phyloP scores from a whole-genome alignment of 2,329 filamentous ascomycete genomes.

The Cadophora gregata region DNA sequence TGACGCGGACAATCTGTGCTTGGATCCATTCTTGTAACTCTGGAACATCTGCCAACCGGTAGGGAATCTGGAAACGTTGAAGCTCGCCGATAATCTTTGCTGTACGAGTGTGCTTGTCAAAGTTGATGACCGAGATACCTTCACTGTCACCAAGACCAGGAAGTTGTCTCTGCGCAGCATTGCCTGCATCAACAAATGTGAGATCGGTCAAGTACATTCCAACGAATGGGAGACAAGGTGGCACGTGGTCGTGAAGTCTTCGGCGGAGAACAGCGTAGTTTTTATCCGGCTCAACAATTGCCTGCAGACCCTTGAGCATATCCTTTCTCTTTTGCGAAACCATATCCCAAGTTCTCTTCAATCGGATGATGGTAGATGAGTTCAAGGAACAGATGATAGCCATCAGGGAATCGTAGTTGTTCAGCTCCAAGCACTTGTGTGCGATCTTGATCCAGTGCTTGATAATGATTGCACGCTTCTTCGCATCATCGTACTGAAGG shows the following conservation, averaged over 20 bases:
- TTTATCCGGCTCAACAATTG: slow-evolving; percentile 86
- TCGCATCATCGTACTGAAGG: slow-evolving; percentile 83
- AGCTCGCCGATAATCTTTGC: slow-evolving; percentile 95
- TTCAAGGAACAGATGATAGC: slow-evolving; percentile 95
- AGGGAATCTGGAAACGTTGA: slow-evolving; percentile 94
- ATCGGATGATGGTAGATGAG: slow-evolving; percentile 85
- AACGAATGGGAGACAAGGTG: slow-evolving; percentile 92
- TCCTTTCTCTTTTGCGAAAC: slow-evolving; percentile 85
- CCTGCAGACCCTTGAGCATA: slow-evolving; percentile 77
- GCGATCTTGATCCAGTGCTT: slow-evolving; percentile 99
- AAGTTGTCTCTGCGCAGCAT: slow-evolving; percentile 82
- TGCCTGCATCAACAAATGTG: slow-evolving; percentile 94
- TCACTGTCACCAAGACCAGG: slow-evolving; percentile 61
- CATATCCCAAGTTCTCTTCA: slow-evolving; percentile 90
- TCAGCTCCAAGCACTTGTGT: slow-evolving; percentile 81
- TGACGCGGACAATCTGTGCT: slow-evolving; percentile 76
- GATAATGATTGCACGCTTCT: slow-evolving; percentile 87
- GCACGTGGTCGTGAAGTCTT: slow-evolving; percentile 82
- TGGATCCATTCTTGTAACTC: slow-evolving; percentile 96
- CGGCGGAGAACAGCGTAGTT: slow-evolving; percentile 90
- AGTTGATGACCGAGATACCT: slow-evolving; percentile 89
- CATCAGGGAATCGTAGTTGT: slow-evolving; percentile 97
- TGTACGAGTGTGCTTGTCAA: slow-evolving; percentile 94
- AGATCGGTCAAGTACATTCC: slow-evolving; percentile 96
- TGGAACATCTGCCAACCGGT: slow-evolving; percentile 79